phyloP scores from a whole-genome alignment of 345 rosid species.

The Brassica juncea region DNA sequence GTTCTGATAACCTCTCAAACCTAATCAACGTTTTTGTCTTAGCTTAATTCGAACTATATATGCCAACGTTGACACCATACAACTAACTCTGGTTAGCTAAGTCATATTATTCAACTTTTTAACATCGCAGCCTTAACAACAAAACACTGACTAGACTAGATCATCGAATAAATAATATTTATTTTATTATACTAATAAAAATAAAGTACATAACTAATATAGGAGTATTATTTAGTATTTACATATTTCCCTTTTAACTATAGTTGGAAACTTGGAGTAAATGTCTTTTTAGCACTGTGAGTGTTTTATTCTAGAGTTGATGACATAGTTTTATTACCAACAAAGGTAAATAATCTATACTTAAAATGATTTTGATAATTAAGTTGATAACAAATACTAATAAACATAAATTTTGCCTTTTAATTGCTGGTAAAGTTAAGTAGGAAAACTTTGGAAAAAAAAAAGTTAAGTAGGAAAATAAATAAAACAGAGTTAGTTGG shows the following conservation, averaged over 20 bases:
- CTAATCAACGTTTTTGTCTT: constrained; percentile 27
- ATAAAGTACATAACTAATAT: neutral
- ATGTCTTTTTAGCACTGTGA: neutral
- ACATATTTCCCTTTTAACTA: neutral
- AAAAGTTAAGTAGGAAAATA: constrained; percentile 37
- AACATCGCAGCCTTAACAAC: neutral
- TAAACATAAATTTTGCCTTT: neutral
- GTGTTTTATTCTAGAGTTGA: neutral
- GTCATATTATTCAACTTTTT: neutral
- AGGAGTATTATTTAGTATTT: no score
- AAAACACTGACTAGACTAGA: neutral
- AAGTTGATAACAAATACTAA: neutral
- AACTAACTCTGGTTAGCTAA: constrained; percentile 1
- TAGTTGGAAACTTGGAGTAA: neutral
- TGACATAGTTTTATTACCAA: neutral
- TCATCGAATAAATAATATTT: neutral
- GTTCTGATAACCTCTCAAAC: constrained; percentile 38
- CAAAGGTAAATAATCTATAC: neutral
- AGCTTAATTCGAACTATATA: constrained; percentile 17
- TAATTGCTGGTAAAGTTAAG: constrained; percentile 22
- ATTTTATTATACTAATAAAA: neutral
- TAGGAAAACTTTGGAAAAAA: no score
- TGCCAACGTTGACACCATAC: constrained; percentile 28
- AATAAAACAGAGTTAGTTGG: constrained; percentile 24
- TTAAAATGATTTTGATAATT: neutral